Percentiles rank a stretch among this genome's conserved stretches.
phyloP scores from a whole-genome alignment of 2,329 filamentous ascomycete species.

The Pseudocercospora crystallina region DNA sequence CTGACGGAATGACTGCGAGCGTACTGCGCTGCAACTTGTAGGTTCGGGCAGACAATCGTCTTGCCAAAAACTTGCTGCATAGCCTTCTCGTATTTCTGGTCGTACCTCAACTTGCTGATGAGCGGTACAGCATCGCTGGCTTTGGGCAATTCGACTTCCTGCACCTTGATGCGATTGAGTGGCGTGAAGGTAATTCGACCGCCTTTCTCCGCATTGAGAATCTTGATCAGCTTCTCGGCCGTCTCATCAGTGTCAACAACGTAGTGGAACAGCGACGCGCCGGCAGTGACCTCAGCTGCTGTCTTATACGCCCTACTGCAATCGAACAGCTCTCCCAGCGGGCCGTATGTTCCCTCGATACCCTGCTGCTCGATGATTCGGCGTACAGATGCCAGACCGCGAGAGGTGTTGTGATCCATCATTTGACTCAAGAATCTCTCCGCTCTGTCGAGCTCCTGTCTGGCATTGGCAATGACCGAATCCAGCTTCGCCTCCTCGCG shows the following conservation, averaged over 20 bases:
- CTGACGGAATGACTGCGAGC: slow-evolving; percentile 88
- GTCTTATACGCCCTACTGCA: slow-evolving; percentile 10
- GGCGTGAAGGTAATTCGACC: slow-evolving; percentile 95
- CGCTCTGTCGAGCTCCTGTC: slow-evolving; percentile 73
- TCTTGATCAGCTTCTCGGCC: slow-evolving; percentile 76
- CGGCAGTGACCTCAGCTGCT: slow-evolving; percentile 61
- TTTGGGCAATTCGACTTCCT: slow-evolving; percentile 73
- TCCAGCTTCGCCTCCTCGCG: slow-evolving; percentile 87
- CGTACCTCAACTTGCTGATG: slow-evolving; percentile 79
- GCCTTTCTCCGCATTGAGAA: slow-evolving; percentile 73
- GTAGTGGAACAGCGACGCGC: slow-evolving; percentile 90
- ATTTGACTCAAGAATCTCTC: slow-evolving; percentile 76
- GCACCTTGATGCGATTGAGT: slow-evolving; percentile 73
- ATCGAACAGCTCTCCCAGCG: slow-evolving; percentile 86
- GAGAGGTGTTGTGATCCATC: slow-evolving; percentile 85
- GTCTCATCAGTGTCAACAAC: slow-evolving; percentile 91
- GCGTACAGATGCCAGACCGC: slow-evolving; percentile 82
- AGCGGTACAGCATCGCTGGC: slow-evolving; percentile 86
- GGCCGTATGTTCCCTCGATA: slow-evolving; percentile 86
- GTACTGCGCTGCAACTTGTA: slow-evolving; percentile 85
- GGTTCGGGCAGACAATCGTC: slow-evolving; percentile 87
- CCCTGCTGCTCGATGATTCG: slow-evolving; percentile 76
- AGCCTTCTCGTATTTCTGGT: slow-evolving; percentile 74
- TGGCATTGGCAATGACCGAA: slow-evolving; percentile 72
- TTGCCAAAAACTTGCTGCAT: slow-evolving; percentile 95